Evolutionary conservation across 2,329 filamentous ascomycete genomes (phyloP).

Genomic region (Exophiala viscosa): DNA sequence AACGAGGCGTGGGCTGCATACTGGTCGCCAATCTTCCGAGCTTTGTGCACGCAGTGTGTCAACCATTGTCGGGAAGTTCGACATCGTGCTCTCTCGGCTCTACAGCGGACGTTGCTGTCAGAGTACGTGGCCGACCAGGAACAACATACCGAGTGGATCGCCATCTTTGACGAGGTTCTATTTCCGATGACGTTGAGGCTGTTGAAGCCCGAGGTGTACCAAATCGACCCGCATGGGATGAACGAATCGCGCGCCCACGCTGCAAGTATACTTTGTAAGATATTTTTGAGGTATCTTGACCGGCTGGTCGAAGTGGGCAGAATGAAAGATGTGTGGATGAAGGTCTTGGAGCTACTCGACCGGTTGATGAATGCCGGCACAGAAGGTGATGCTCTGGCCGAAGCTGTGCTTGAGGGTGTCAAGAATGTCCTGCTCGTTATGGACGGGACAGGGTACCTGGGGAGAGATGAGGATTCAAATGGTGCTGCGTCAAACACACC

Average conservation of each 20-base stretch:
- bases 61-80: constrained; percentile 93
- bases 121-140: constrained; percentile 58
- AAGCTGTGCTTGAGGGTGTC: constrained; percentile 89
- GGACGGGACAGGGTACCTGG: constrained; percentile 80
- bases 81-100: constrained; percentile 77
- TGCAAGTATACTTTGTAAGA: constrained; percentile 86
- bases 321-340: constrained; percentile 80
- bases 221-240: constrained; percentile 88
- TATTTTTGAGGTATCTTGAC: constrained; percentile 90
- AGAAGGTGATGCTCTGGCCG: constrained; percentile 58
- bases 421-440: constrained; percentile 97
- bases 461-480: neutral
- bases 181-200: constrained; percentile 86
- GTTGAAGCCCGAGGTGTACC: constrained; percentile 91
- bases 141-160: constrained; percentile 72
- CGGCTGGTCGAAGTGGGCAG: constrained; percentile 79
- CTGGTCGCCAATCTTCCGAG: constrained; percentile 91
- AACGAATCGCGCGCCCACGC: constrained; percentile 90
- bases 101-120: constrained; percentile 82
- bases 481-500: neutral
- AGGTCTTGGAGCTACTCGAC: constrained; percentile 91
- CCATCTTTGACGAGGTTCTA: constrained; percentile 88
- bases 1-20: constrained; percentile 95
- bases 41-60: constrained; percentile 82
- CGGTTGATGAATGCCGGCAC: constrained; percentile 75